Evolutionary conservation across 1,284 basidiomycete species (phyloP).

Genomic region (Ustilago curta): DNA sequence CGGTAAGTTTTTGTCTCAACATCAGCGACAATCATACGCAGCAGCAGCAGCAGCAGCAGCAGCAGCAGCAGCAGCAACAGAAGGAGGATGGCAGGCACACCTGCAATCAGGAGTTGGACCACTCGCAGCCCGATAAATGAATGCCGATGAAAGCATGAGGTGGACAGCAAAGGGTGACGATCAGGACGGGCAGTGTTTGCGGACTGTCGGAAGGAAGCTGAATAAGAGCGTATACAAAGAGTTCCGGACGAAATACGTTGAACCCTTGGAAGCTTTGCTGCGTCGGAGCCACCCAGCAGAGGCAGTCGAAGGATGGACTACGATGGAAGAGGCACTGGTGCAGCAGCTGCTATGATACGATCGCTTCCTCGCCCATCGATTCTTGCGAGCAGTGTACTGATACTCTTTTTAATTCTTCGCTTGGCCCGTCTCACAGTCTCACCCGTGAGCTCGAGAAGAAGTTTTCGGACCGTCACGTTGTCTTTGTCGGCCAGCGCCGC

Average conservation of each 20-base stretch:
- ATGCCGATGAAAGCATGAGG: neutral
- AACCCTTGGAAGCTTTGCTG: too few relatives aligned
- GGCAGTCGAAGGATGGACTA: neutral
- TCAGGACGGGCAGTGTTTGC: too few relatives aligned
- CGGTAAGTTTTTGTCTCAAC: slow-evolving; percentile 77
- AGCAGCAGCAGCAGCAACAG: slow-evolving; percentile 5
- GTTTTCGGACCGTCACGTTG: slow-evolving; percentile 98
- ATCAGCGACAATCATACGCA: slow-evolving; percentile 9
- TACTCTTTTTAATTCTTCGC: neutral
- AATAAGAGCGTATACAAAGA: too few relatives aligned
- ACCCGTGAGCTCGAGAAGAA: slow-evolving; percentile 99
- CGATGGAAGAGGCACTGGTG: neutral
- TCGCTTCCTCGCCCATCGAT: neutral
- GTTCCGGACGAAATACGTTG: too few relatives aligned
- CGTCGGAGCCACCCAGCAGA: too few relatives aligned
- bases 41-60: slow-evolving; percentile 14
- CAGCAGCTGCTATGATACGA: slow-evolving; percentile 6
- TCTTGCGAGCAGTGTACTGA: slow-evolving; percentile 19
- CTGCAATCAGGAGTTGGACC: neutral
- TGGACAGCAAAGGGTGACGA: too few relatives aligned
- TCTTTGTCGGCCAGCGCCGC: slow-evolving; percentile 98
- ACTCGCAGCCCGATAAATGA: neutral
- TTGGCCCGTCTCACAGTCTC: slow-evolving; percentile 75
- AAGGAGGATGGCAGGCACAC: neutral
- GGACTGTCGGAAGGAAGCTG: too few relatives aligned